Percentiles rank a stretch among this genome's conserved stretches.
These are phyloP conservation scores for Catharanthus roseus DNA, from an alignment of 257 asterid species.

Conservation along the genomic window DNA sequence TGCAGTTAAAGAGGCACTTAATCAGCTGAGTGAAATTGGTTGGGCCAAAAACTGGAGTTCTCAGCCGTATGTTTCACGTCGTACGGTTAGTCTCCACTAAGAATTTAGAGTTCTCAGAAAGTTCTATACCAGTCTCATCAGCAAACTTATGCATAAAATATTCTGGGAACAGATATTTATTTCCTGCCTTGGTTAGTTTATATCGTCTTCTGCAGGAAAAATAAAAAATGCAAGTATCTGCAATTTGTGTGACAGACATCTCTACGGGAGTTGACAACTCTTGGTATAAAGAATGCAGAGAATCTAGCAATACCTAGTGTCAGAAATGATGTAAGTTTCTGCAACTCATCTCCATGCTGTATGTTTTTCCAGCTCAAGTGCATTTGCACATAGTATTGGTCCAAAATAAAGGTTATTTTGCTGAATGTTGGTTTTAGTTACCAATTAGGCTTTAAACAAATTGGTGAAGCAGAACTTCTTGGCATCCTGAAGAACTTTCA, in stretches of 20 bases:
- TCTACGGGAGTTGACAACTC: slow-evolving; percentile 77
- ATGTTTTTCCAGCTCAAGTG: slow-evolving; percentile 4
- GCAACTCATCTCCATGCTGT: slow-evolving; percentile 3
- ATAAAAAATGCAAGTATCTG: slow-evolving; percentile 13
- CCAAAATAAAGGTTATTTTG: background rate
- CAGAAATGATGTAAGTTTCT: slow-evolving; percentile 76
- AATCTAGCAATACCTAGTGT: slow-evolving; percentile 89
- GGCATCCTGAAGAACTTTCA: background rate
- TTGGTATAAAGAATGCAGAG: slow-evolving; percentile 90
- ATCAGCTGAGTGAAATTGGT: slow-evolving; percentile 68
- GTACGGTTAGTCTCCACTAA: slow-evolving; percentile 61
- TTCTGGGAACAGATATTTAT: background rate
- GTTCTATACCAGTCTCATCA: slow-evolving; percentile 12
- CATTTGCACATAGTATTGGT: slow-evolving; percentile 1
- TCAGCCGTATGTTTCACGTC: slow-evolving; percentile 91
- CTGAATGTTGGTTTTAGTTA: background rate
- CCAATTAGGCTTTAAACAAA: background rate
- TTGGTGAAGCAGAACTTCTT: background rate
- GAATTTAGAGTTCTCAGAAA: slow-evolving; percentile 14
- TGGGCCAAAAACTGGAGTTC: slow-evolving; percentile 88
- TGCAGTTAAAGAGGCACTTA: slow-evolving; percentile 79
- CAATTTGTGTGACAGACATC: slow-evolving; percentile 56
- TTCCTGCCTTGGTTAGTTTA: slow-evolving; percentile 14
- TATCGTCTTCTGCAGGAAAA: slow-evolving; percentile 3
- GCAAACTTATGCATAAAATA: slow-evolving; percentile 1